Percentiles rank a stretch among this genome's conserved stretches.
phyloP scores from a whole-genome alignment of 2,329 filamentous ascomycete genomes.

The Cordyceps javanica region DNA sequence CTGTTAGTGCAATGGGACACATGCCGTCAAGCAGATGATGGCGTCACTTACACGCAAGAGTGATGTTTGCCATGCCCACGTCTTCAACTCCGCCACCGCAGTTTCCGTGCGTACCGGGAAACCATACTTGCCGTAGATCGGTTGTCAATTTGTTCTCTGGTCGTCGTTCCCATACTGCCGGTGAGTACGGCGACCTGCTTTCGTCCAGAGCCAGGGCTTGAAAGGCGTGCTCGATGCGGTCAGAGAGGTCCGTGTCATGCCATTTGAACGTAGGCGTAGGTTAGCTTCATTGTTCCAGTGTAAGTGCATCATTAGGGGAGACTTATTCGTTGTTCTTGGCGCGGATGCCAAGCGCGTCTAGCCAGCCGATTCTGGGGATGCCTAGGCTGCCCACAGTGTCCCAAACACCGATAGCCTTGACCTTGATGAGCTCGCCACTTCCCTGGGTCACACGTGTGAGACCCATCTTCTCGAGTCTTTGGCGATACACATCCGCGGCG shows the following conservation, averaged over 20 bases:
- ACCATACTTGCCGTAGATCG: conserved; percentile 52
- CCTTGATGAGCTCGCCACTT: conserved; percentile 37
- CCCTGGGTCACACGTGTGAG: conserved; percentile 35
- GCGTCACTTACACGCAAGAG: conserved; percentile 32
- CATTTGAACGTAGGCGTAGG: conserved; percentile 39
- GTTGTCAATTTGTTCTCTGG: conserved; percentile 32
- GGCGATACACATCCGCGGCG: conserved; percentile 37
- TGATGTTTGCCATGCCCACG: conserved; percentile 36
- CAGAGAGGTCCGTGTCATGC: conserved; percentile 47
- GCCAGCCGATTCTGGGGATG: conserved; percentile 39
- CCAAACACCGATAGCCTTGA: conserved; percentile 41
- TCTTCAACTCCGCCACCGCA: conserved; percentile 62
- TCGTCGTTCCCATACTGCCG: conserved; percentile 47
- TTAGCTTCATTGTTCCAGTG: conserved; percentile 21
- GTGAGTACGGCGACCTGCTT: conserved; percentile 46
- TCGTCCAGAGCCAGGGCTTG: conserved; percentile 55
- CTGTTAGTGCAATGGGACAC: not conserved
- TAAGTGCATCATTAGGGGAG: conserved; percentile 11
- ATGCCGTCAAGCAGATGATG: not conserved
- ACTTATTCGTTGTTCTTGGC: conserved; percentile 42
- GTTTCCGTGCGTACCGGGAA: conserved; percentile 65
- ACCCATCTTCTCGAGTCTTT: conserved; percentile 36
- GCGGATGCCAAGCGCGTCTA: conserved; percentile 41
- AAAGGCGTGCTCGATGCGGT: conserved; percentile 50
- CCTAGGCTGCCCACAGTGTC: conserved; percentile 38